These are phyloP conservation scores for Sabuloglossum arenarium DNA, from an alignment of 495 filamentous ascomycete species.

Conservation along the genomic window DNA sequence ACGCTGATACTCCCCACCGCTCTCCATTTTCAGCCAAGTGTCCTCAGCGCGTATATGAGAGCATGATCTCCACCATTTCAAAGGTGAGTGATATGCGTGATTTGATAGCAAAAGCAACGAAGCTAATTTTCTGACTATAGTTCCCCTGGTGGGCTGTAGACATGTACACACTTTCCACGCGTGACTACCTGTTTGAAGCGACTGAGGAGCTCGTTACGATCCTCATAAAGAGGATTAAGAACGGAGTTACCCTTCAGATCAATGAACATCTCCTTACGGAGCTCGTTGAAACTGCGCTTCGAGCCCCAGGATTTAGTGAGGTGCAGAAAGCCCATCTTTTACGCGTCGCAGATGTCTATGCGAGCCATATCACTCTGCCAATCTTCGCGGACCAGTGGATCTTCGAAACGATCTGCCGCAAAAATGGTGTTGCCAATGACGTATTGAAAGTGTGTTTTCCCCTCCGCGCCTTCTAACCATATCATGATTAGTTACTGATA, in stretches of 20 bases:
- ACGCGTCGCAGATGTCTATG: not conserved
- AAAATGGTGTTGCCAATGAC: not conserved
- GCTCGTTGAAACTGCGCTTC: conserved; percentile 10
- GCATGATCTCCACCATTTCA: conserved; percentile 48
- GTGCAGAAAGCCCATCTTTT: conserved; percentile 8
- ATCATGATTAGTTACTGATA: not conserved
- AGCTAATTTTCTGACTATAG: conserved; percentile 12
- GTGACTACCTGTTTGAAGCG: conserved; percentile 33
- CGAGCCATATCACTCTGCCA: not conserved
- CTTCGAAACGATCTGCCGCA: conserved; percentile 2
- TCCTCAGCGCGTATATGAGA: conserved; percentile 54
- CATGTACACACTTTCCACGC: conserved; percentile 41
- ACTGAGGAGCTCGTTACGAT: conserved; percentile 26
- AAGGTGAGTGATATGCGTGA: conserved; percentile 27
- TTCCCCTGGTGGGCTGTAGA: conserved; percentile 47
- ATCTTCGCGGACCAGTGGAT: conserved; percentile 3
- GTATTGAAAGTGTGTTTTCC: not conserved
- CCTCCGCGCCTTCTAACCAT: not conserved
- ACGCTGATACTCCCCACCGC: conserved; percentile 46
- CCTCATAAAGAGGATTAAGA: conserved; percentile 20
- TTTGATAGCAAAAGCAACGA: not conserved
- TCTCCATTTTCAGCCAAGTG: conserved; percentile 36
- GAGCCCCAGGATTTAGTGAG: conserved; percentile 15
- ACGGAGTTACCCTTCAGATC: conserved; percentile 19
- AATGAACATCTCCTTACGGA: conserved; percentile 28